Base-by-base conservation (phyloP, 768 basidiomycete species). In the Pulveroboletus sp. region DNA sequence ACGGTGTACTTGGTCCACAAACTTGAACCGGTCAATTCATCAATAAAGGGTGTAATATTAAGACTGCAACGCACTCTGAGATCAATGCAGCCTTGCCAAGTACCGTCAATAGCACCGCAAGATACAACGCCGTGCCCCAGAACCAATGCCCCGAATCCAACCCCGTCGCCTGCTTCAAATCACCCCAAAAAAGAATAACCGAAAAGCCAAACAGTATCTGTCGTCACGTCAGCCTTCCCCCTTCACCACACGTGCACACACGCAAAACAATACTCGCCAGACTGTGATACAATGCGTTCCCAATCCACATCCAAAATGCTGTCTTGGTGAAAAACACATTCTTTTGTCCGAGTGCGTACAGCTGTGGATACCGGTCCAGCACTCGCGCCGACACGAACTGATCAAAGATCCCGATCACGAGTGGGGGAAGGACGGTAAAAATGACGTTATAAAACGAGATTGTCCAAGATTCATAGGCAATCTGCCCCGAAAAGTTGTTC, bases 1-100 rank as follows among this genome's bases (percentile, higher is more conserved):
- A 97, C 89, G 11, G 95, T 98, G 63, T 98, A 99, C 66, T 98
- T 98, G 0, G 96, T 99, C 96, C 96, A 99, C n/a, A 99, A 70
- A 60, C 95, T 99, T 8, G 48, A 24, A 33, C 11, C 10, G 5
- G 5, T 5, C 5, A 18, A 14, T 10, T 24, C 38, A 50, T 52
- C 42, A 55, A 38, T 6, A 35, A n/a, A 24, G n/a, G 8, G 5
- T 17, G 4, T 6, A 43, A 42, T 11, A 6, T 26, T 27, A 24
- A 44, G 12, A 28, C 32, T 37, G n/a, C 43, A 7, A 54, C 93
- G 63, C 67, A 98, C 96, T 99, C 95, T 5, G 96, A 98, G 39
- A 98, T 87, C 51, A 99, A 70, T 0, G 95, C 95, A 14, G 96
- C 96, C 69, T 99, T 98, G 38, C 94, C 96, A 8, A 99, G 81